Evolutionary conservation across 2,329 filamentous ascomycete species (phyloP).

Genomic region (Chrysoporthe deuterocubensis): DNA sequence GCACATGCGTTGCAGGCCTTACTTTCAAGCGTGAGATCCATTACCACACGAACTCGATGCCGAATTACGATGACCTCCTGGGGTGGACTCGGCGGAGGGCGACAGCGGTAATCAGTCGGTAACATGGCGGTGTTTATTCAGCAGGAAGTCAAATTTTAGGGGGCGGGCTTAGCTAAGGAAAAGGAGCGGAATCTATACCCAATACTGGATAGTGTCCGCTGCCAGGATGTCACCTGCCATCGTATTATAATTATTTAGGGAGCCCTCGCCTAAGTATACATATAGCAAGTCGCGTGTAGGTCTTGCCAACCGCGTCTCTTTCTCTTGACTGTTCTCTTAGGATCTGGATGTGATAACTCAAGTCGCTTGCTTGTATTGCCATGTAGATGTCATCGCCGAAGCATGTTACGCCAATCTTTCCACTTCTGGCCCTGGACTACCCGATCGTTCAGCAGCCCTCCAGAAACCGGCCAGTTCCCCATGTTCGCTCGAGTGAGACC

Average conservation of each 20-base stretch:
- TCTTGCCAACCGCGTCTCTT: neutral
- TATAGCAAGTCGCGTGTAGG: neutral
- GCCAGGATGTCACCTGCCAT: neutral
- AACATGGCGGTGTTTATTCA: neutral
- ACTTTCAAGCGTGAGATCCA: slow-evolving; percentile 25
- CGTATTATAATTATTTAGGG: neutral
- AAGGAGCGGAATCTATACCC: slow-evolving; percentile 16
- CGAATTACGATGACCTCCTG: too few relatives aligned
- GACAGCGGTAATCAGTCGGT: neutral
- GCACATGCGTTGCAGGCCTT: slow-evolving; percentile 34
- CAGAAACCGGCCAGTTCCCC: too few relatives aligned
- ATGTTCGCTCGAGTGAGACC: too few relatives aligned
- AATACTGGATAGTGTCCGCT: slow-evolving; percentile 9
- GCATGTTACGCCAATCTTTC: neutral
- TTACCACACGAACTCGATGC: neutral
- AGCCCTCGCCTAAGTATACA: too few relatives aligned
- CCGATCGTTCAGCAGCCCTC: neutral
- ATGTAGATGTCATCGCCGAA: slow-evolving; percentile 17
- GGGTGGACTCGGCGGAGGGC: neutral
- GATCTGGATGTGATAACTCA: slow-evolving; percentile 4
- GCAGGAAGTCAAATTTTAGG: neutral
- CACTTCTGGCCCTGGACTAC: neutral
- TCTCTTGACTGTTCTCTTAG: neutral
- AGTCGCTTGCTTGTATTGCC: slow-evolving; percentile 11
- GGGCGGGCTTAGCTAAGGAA: neutral